Percentiles rank a stretch among this genome's conserved stretches.
Conservation (phyloP, 169 alveolate species). For the Amoebophrya sp. region DNA sequence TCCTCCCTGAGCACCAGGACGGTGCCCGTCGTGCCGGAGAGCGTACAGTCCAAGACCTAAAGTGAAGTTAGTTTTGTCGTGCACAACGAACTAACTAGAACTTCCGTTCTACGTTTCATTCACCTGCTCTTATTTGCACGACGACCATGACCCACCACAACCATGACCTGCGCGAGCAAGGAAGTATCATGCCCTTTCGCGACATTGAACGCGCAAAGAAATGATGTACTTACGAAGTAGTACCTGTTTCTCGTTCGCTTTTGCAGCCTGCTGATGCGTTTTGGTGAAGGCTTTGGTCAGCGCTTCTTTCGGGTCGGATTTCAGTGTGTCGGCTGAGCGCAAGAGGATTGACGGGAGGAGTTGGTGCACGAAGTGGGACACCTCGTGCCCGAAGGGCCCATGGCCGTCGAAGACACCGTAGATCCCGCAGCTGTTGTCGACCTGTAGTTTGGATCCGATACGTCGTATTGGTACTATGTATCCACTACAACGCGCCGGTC, state of each 20-base stretch:
- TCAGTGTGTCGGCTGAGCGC: neutral
- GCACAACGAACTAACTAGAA: too few relatives aligned
- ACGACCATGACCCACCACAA: too few relatives aligned
- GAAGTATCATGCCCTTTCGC: too few relatives aligned
- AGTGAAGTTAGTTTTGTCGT: neutral
- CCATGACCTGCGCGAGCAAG: too few relatives aligned
- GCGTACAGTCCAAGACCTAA: slow-evolving; percentile 38
- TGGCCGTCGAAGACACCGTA: slow-evolving; percentile 85
- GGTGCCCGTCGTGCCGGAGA: slow-evolving; percentile 58
- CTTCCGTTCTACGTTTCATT: neutral
- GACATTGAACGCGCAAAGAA: too few relatives aligned
- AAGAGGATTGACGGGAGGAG: slow-evolving; percentile 53
- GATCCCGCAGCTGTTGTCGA: slow-evolving; percentile 41
- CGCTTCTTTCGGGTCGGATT: slow-evolving; percentile 27
- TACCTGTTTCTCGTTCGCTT: neutral
- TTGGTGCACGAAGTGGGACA: slow-evolving; percentile 65
- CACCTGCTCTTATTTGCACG: too few relatives aligned
- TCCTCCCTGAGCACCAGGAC: slow-evolving; percentile 30
- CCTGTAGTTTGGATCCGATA: too few relatives aligned
- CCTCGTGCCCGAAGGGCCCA: slow-evolving; percentile 81
- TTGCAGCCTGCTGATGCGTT: neutral
- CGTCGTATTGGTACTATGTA: too few relatives aligned
- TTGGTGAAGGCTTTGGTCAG: slow-evolving; percentile 20
- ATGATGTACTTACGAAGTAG: too few relatives aligned
- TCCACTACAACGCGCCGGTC: too few relatives aligned